Base-by-base conservation (phyloP, 148 eudicot genomes). In the Chenopodium berlandieri region DNA sequence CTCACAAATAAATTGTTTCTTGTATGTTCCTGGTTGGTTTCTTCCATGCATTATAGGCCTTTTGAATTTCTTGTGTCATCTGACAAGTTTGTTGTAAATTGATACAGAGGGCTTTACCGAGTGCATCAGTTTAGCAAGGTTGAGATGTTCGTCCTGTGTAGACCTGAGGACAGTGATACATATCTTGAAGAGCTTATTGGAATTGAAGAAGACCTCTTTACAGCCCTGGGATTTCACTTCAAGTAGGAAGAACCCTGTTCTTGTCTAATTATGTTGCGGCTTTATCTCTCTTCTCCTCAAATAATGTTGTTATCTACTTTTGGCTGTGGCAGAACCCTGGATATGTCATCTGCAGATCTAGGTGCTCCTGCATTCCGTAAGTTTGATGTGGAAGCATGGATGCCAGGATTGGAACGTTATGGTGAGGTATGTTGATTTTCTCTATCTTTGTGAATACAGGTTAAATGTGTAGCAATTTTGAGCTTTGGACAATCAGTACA, bases 361-460 rank as follows among this genome's bases (percentile, higher is more conserved):
- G 98, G 97, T 75, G 98, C 98, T 75, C 98, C 98, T 25, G 98
- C 98, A 32, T 92, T 85, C 75, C 95, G 98, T 68, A 95, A 95
- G 89, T 95, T 84, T 82, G 98, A 95, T 65, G 89, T 95, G 75
- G 98, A 95, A 85, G 97, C 98, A 58, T 95, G 98, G 98, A 95
- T 95, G 98, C 98, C 98, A 5, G 98, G 98, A 14, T 85, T 95
- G 78, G 97, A 89, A 30, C 94, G 97, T 4, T 95, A 89, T 81
- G 98, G 98, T 68, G 98, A 95, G 94, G 98, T 93, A 91, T 68
- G 84, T 58, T 34, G 13, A 44, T 56, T 47, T 13, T n/a, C 62
- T 4, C 40, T 1, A 13, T 4, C 40, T 13, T 9, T 66, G 47
- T 63, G 31, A 4, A 17, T 62, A 2, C 20, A 46, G 30, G 64